A percentile compares a stretch with the other conserved stretches of the same genome.
Conservation (phyloP, 257 asterid species). For the Solanum pimpinellifolium region DNA sequence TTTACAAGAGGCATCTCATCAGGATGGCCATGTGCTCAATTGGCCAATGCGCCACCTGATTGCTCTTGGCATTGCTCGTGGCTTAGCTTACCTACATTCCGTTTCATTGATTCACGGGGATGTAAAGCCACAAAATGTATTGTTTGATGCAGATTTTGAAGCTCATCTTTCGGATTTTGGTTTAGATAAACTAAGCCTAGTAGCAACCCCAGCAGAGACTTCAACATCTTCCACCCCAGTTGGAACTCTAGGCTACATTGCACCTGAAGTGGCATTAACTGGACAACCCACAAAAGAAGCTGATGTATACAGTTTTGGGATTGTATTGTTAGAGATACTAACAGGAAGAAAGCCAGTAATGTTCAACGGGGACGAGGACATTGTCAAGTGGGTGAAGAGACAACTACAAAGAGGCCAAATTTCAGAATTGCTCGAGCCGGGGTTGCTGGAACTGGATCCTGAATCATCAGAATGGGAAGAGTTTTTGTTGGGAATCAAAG, state of each 20-base stretch:
- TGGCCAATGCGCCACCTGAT: slow-evolving; percentile 79
- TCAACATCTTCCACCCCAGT: slow-evolving; percentile 34
- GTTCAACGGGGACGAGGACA: slow-evolving; percentile 61
- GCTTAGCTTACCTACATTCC: slow-evolving; percentile 48
- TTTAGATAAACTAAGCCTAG: slow-evolving; percentile 33
- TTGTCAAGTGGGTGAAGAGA: slow-evolving; percentile 67
- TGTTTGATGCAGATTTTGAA: slow-evolving; percentile 75
- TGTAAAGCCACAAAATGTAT: slow-evolving; percentile 53
- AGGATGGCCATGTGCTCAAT: slow-evolving; percentile 63
- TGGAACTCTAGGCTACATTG: slow-evolving; percentile 50
- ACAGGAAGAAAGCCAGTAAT: slow-evolving; percentile 62
- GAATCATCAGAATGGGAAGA: slow-evolving; percentile 86
- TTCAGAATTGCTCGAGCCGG: slow-evolving; percentile 63
- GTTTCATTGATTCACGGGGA: slow-evolving; percentile 49
- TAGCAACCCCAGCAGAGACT: slow-evolving; percentile 24
- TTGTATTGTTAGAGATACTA: slow-evolving; percentile 49
- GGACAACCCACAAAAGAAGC: slow-evolving; percentile 36
- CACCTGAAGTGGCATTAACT: slow-evolving; percentile 44
- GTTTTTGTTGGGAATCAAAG: slow-evolving; percentile 63
- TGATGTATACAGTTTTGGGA: slow-evolving; percentile 66
- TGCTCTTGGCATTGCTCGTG: slow-evolving; percentile 62
- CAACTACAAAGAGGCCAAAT: slow-evolving; percentile 64
- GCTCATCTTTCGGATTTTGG: slow-evolving; percentile 68
- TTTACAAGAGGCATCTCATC: slow-evolving; percentile 69
- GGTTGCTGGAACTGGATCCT: slow-evolving; percentile 65